Evolutionary conservation across 805 yeast genomes (phyloP), one percentile per base, ranked within the genome.

Genomic region (Ogataea methylovora): DNA sequence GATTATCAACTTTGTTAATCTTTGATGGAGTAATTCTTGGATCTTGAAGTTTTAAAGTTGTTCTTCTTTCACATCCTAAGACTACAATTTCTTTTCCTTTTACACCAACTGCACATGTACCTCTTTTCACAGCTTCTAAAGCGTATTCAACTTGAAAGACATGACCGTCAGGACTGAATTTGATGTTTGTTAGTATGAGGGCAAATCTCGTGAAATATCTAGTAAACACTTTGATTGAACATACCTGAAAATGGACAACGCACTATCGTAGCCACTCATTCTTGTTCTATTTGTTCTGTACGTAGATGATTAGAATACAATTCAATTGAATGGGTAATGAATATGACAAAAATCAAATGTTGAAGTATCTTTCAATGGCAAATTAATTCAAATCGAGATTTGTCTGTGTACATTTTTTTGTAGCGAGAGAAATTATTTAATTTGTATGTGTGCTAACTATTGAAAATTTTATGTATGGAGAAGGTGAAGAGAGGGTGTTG

Each of bases 231-330:
- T 8, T 4, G 11, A 7, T 14, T 19, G 27, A 26, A 76, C 88
- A 49, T 75, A 82, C 81, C 95, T 86, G 67, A 90, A 90, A 60
- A 90, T 94, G 42, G 97, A 88, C 51, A 90, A 74, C 37, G 98
- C 98, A 73, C 97, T 79, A 63, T 90, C 98, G 95, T 90, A 90
- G 43, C 98, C 97, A 72, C 96, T 85, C 98, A 90, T 90, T n/a
- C 30, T 13, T 51, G 26, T 16, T 31, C 8, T 27, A 19, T 25
- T 25, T 20, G 15, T n/a, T n/a, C 6, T 14, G n/a, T 13, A 10
- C 26, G 12, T 9, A 24, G 26, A 7, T 21, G 9, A 21, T 7
- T 21, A 10, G 23, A 21, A 24, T 24, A 24, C 16, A 24, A 24
- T 15, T 13, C 8, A 25, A 25, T 4, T 13, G 4, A 12, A 16